Evolutionary conservation across 768 basidiomycete genomes (phyloP), one percentile per base, ranked within the genome.

Genomic region (Pisolithus sp.): DNA sequence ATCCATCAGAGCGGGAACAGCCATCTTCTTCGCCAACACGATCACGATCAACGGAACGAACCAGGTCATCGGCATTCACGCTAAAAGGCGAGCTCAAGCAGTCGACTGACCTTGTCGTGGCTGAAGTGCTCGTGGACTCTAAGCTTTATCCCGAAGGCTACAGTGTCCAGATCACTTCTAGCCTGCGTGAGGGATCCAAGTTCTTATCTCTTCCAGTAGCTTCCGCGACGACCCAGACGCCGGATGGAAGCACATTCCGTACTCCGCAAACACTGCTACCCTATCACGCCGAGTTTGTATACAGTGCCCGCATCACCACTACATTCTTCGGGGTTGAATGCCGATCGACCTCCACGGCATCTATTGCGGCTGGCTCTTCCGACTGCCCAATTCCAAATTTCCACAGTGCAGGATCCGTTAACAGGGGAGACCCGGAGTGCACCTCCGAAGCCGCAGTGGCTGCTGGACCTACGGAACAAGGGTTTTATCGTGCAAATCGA

Each of bases 101-200:
- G 41, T 69, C 74, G n/a, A 76, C 77, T 48, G 90, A 95, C 64
- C 68, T 92, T 43, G 68, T 92, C 18, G 80, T 93, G 17, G 80
- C 80, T 2, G 93, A 95, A 67, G 62, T 93, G 28, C 78, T 92
- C 24, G 76, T 92, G 24, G 90, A 93, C 68, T 82, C 87, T 50
- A 86, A 85, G 64, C 71, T 89, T 52, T 93, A 88, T 68, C 80
- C 85, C 0, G 75, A 77, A 39, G 89, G 89, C n/a, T 92, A 89
- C 55, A 72, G 76, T 24, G 73, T 88, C 24, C 55, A 63, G 3
- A 60, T 83, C 40, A 61, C 62, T 43, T 81, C 81, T 23, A 66
- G 60, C 21, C 65, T 76, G 55, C 71, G 76, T 46, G 71, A 73
- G 53, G 57, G 60, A 9, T 66, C 66, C 17, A 62, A 64, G 39